Base-by-base conservation (phyloP, 495 filamentous ascomycete genomes). In the Penicillium longicatenatum region DNA sequence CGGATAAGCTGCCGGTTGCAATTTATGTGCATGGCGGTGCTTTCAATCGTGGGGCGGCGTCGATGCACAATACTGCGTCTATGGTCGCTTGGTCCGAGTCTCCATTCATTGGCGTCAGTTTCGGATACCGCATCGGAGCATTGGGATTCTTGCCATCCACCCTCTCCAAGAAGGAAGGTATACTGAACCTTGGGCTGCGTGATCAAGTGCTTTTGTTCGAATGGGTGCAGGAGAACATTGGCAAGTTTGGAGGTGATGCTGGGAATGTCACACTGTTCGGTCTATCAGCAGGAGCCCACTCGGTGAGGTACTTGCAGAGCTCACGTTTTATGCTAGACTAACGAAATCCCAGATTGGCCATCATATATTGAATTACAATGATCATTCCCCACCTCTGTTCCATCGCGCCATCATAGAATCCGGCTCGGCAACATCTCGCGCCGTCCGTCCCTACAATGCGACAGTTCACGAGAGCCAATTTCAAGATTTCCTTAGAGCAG, bases 191-290 rank as follows among this genome's bases (percentile, higher is more conserved):
- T 10, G 86, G 86, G 14, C 66, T 89, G 49, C 81, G 80, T 59
- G 86, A 90, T 67, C 86, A 89, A 61, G 65, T 80, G 21, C 62
- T 78, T 29, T 50, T 84, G 44, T 73, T 89, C 47, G 68, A 82
- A 65, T 88, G 86, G 86, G 81, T 88, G 12, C 72, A 78, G 57
- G 74, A 82, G 10, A 88, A 86, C 58, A 82, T 86, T 29, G 73
- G 62, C 10, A 69, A 65, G 0, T 83, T 89, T 66, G 84, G 84
- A 0, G 86, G 86, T 6, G 83, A 89, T 66, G 75, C 80, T 7
- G 71, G 75, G n/a, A 81, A 85, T 49, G 77, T 89, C 21, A 88
- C 85, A 10, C 62, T 88, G 33, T 82, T 87, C 76, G 86, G 86
- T 8, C 60, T 82, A 17, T 87, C 84, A 49, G 86, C 86, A 33